Percentiles rank a stretch among this genome's conserved stretches.
Conservation (phyloP, 139 green algal genomes). For the Chlamydomonas incerta region DNA sequence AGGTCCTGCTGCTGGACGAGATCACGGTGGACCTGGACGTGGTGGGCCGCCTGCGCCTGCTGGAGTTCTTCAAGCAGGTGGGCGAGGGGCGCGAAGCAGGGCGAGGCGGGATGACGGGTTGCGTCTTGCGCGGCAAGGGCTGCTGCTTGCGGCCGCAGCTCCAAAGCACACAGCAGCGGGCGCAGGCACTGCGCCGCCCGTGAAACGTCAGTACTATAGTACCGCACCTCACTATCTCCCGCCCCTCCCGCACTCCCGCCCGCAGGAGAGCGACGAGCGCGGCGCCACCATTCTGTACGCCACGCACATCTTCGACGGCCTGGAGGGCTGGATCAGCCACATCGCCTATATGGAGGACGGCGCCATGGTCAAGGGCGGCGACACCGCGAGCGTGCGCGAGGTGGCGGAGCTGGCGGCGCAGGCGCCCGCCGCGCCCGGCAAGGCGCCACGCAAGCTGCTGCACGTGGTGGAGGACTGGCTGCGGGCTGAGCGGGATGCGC, state of each 20-base stretch:
- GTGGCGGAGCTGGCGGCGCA: background rate
- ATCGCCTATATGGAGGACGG: conserved; percentile 86
- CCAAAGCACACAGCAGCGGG: too few species aligned
- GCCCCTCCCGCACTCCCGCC: too few species aligned
- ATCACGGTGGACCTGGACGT: conserved; percentile 99
- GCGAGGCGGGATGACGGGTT: too few species aligned
- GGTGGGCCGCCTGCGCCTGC: conserved; percentile 91
- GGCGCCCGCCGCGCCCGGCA: background rate
- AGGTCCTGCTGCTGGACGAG: conserved; percentile 97
- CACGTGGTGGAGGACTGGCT: conserved; percentile 89
- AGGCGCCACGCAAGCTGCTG: conserved; percentile 72
- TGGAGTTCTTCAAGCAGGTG: conserved; percentile 92
- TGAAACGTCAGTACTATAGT: too few species aligned
- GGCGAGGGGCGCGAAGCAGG: conserved; percentile 78
- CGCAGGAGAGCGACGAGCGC: conserved; percentile 82
- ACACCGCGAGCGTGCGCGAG: background rate
- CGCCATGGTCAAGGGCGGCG: conserved; percentile 64
- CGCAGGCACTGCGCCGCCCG: too few species aligned
- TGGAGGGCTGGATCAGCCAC: conserved; percentile 91
- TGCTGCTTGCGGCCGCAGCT: too few species aligned
- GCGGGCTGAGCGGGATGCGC: conserved; percentile 67
- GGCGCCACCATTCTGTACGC: conserved; percentile 94
- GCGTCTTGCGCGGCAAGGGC: too few species aligned
- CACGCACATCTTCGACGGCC: conserved; percentile 99
- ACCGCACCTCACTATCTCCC: too few species aligned